Evolutionary conservation across 1,139 yeast species (phyloP), one percentile per base, ranked within the genome.

Genomic region (Ogataea hybrid): DNA sequence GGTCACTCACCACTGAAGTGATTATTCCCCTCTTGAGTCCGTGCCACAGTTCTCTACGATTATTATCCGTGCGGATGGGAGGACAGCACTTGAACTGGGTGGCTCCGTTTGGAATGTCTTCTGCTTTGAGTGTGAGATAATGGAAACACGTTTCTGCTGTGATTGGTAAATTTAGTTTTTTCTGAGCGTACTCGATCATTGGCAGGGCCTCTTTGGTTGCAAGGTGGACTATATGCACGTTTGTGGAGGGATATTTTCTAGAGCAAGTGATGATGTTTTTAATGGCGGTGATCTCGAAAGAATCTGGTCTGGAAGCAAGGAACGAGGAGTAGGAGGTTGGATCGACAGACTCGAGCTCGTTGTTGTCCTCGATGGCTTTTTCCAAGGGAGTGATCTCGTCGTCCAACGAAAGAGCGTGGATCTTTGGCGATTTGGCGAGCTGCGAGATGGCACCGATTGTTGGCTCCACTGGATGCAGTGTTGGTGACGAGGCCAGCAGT

Each of bases 61-160:
- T 90, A 35, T 71, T 71, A 48, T 82, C 79, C 1, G 84, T 70
- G 52, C 97, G 74, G 52, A 89, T 88, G 5, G 97, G 97, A 2
- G 97, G 97, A 63, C 96, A 89, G 63, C 97, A 90, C 65, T 90
- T 89, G 72, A 75, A 87, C 57, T 81, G 85, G 3, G 97, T 89
- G 16, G 83, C 79, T 47, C 85, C 77, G 56, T 79, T 74, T 20
- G 88, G 81, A 41, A 90, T 85, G 25, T 71, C 71, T 58, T 89
- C 96, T 4, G 96, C 85, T 16, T 75, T 71, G 31, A 89, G 71
- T 1, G 92, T 73, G 40, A 89, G 70, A 61, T 89, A 89, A 62
- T 89, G 97, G 77, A 87, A 89, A 62, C 97, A 89, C 0, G 97
- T 89, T 63, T 89, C 97, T 2, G 90, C 95, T 0, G 95, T 70